Evolutionary conservation across 139 green algal species (phyloP), one percentile per base, ranked within the genome.

Genomic region (Chlorella sp.): DNA sequence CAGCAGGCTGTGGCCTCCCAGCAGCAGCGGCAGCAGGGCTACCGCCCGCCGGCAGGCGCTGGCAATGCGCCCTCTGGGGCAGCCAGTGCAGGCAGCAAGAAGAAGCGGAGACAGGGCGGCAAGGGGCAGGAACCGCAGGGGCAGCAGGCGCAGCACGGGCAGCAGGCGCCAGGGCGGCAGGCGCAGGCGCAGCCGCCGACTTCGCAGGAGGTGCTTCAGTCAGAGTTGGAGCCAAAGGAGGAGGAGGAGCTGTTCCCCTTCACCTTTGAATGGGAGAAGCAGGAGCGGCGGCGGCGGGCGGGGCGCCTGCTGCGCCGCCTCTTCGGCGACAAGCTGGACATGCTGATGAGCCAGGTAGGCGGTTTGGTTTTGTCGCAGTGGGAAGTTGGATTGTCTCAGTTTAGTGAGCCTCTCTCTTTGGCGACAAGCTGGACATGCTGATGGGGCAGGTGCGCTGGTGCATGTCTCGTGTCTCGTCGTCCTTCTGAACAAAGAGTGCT

Each of bases 281-380:
- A 79, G 81, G 54, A 44, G 48, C 26, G 24, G 51, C 69, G 70
- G 51, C 67, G 43, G 67, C 11, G 73, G 51, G 68, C 81, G 28
- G 81, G 70, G 38, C 51, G 40, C n/a, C 20, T 79, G 36, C 81
- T 85, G 48, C 81, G 81, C 26, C 19, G 5, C 19, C 36, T 85
- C 51, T 54, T 85, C 22, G 81, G 81, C 1, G 24, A 48, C 36
- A 70, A 79, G 9, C 80, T 80, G 34, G 69, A 85, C 0, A 32
- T 14, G 26, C 69, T 40, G 36, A 85, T 85, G 81, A 36, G 36
- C 26, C 48, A 64, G 81, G 81, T 84, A 65, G 40, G 80, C n/a
- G 64, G 0, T 70, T 16, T 40, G 20, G 6, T 68, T 36, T 34
- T 68, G 46, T 54, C 11, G 46, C 11, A 11, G 8, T 54, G 46